Evolutionary conservation across 2,329 filamentous ascomycete species (phyloP).

Genomic region (Nemania sp.): DNA sequence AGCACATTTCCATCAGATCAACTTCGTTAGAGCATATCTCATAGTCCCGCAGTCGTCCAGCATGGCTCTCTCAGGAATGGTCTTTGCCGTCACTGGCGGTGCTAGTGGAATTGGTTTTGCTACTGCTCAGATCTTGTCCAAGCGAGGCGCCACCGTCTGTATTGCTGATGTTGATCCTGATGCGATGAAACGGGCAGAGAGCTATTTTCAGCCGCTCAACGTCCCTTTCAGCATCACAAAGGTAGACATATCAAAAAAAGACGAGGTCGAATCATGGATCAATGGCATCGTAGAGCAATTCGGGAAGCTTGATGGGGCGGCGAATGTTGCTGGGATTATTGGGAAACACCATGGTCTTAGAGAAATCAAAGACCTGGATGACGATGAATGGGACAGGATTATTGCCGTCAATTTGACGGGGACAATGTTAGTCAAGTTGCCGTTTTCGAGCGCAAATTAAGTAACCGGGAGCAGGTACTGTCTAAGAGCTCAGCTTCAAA

Average conservation of each 20-base stretch:
- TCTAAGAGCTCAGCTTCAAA: constrained; percentile 58
- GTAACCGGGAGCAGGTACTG: constrained; percentile 53
- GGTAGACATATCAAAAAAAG: constrained; percentile 62
- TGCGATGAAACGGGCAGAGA: constrained; percentile 45
- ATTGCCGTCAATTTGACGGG: constrained; percentile 64
- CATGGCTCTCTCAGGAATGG: constrained; percentile 49
- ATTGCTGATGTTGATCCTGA: constrained; percentile 49
- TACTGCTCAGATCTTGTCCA: constrained; percentile 50
- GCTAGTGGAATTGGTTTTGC: constrained; percentile 54
- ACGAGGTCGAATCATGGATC: constrained; percentile 65
- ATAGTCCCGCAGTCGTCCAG: constrained; percentile 19
- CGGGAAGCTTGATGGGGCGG: constrained; percentile 66
- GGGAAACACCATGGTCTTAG: constrained; percentile 58
- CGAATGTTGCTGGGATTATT: constrained; percentile 66
- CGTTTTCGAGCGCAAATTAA: constrained; percentile 5
- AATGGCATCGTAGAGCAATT: constrained; percentile 59
- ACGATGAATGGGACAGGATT: constrained; percentile 62
- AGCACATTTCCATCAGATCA: constrained; percentile 15
- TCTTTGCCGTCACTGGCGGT: constrained; percentile 58
- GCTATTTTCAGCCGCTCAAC: constrained; percentile 46
- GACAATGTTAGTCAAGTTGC: constrained; percentile 54
- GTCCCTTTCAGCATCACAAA: constrained; percentile 52
- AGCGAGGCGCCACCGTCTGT: constrained; percentile 48
- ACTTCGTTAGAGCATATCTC: constrained; percentile 9
- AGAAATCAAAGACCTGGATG: constrained; percentile 58